Conservation (phyloP, 164 flowering plant genomes). For the Magnolia officinalis region DNA sequence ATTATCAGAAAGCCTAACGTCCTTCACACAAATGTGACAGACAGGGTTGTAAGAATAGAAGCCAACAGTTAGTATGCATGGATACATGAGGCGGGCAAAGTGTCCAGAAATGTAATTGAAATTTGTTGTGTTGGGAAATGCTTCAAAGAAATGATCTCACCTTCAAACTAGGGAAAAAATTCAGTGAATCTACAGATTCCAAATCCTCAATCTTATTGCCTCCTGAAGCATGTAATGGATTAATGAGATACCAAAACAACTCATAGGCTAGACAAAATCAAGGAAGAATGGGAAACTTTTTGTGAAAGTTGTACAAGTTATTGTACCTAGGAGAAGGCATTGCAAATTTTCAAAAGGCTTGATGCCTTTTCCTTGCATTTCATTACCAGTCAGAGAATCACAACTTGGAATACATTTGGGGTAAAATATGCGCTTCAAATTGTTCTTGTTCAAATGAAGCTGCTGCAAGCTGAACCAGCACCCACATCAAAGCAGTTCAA, state of each 20-base stretch:
- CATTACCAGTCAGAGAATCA: constrained; percentile 18
- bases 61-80: background rate
- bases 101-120: background rate
- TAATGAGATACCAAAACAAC: constrained; percentile 4
- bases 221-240: constrained; percentile 44
- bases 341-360: constrained; percentile 61
- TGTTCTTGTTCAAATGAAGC: constrained; percentile 86
- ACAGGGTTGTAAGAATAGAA: constrained; percentile 9
- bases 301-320: background rate
- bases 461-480: constrained; percentile 70
- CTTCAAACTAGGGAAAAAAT: constrained; percentile 64
- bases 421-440: constrained; percentile 45
- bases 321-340: constrained; percentile 82
- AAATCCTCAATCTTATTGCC: constrained; percentile 67
- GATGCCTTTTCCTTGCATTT: constrained; percentile 21
- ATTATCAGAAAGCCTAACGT: constrained; percentile 83
- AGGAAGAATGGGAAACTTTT: background rate
- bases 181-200: constrained; percentile 66
- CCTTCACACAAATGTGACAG: constrained; percentile 39
- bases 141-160: constrained; percentile 39
- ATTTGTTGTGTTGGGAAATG: background rate
- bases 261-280: background rate
- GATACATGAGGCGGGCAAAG: background rate
- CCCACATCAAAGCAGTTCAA: constrained; percentile 6
- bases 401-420: constrained; percentile 29